Evolutionary conservation across 805 yeast genomes (phyloP).

Genomic region (Hanseniaspora meyeri): DNA sequence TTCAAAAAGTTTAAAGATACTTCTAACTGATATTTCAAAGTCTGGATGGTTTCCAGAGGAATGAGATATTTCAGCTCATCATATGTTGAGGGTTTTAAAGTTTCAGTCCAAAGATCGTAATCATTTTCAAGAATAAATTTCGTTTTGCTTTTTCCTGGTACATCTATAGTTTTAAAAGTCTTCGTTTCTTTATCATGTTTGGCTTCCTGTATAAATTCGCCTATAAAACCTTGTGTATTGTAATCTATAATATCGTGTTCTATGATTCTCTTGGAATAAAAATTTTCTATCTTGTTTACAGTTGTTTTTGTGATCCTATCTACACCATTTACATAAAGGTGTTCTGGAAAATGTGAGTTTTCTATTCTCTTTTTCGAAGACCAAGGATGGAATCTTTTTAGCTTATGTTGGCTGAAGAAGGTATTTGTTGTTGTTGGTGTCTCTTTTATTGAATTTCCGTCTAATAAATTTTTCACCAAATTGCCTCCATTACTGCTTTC

Average conservation of each 20-base stretch:
- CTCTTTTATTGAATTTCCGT: background rate
- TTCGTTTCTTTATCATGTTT: background rate
- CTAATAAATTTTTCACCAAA: background rate
- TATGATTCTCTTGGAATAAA: background rate
- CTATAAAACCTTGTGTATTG: background rate
- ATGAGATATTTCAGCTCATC: conserved; percentile 23
- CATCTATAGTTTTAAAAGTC: background rate
- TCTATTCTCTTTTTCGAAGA: background rate
- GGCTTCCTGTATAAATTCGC: background rate
- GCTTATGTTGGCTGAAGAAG: background rate
- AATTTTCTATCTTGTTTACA: background rate
- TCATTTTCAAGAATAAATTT: background rate
- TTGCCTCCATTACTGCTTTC: background rate
- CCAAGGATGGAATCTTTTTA: conserved; percentile 11
- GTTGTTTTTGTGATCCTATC: background rate
- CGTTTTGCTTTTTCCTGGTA: background rate
- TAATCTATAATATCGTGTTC: background rate
- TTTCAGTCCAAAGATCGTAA: conserved; percentile 1
- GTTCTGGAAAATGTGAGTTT: background rate
- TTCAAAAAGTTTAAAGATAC: conserved; percentile 29
- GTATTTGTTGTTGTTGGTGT: background rate
- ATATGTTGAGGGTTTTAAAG: conserved; percentile 24
- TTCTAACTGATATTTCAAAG: conserved; percentile 25
- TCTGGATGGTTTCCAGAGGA: conserved; percentile 19
- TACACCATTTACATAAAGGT: background rate